Percentiles rank a stretch among this genome's conserved stretches.
Evolutionary conservation across 768 basidiomycete species (phyloP).

Genomic region (Myochromella boudieri): DNA sequence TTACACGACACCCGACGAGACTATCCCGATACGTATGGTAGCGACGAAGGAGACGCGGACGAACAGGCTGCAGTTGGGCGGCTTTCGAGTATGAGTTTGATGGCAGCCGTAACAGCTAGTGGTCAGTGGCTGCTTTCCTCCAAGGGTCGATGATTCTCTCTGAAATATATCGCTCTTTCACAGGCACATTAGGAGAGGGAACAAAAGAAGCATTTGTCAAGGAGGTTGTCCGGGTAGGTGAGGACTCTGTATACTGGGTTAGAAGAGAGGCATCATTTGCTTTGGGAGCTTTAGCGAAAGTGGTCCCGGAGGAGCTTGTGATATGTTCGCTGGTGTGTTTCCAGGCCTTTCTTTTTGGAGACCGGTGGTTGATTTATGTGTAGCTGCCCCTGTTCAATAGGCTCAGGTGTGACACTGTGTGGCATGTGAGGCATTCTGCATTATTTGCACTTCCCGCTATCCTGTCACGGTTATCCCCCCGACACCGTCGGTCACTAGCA

Average conservation of each 20-base stretch:
- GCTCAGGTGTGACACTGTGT: constrained; percentile 65
- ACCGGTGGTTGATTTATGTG: constrained; percentile 8
- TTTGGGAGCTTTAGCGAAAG: constrained; percentile 84
- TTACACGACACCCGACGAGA: constrained; percentile 3
- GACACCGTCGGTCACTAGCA: constrained; percentile 62
- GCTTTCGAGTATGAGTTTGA: constrained; percentile 89
- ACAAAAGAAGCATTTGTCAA: constrained; percentile 65
- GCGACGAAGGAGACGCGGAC: constrained; percentile 37
- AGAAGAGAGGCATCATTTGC: constrained; percentile 86
- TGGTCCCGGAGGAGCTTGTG: constrained; percentile 76
- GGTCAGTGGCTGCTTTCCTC: constrained; percentile 38
- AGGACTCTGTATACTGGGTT: constrained; percentile 74
- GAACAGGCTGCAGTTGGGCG: constrained; percentile 85
- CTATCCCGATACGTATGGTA: constrained; percentile 11
- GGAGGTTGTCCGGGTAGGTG: constrained; percentile 68
- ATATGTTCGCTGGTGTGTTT: constrained; percentile 56
- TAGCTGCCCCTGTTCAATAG: constrained; percentile 81
- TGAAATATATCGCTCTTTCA: constrained; percentile 4
- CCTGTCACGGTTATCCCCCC: constrained; percentile 59
- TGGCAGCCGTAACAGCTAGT: constrained; percentile 83
- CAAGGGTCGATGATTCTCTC: constrained; percentile 2
- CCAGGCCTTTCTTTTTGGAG: neutral
- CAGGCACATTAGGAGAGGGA: constrained; percentile 56
- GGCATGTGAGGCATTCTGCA: constrained; percentile 87
- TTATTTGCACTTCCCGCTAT: constrained; percentile 84